Percentiles rank a stretch among this genome's conserved stretches.
phyloP scores from a whole-genome alignment of 768 basidiomycete genomes.

The Boletus bicolor region DNA sequence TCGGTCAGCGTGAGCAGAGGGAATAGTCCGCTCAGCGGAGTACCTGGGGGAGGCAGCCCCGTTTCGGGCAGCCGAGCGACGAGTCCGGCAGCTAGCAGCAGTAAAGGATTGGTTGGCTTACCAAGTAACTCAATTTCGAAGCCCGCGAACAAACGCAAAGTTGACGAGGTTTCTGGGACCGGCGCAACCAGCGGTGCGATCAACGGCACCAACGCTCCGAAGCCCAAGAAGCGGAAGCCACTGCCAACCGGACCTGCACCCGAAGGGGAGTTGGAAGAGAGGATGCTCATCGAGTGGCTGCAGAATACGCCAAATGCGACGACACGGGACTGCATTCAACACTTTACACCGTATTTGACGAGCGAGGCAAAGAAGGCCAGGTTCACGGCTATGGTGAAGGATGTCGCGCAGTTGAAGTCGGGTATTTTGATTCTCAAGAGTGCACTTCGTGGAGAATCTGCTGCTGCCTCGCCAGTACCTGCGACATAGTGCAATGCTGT shows the following conservation, averaged over 20 bases:
- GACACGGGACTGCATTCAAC: slow-evolving; percentile 75
- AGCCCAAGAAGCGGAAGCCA: slow-evolving; percentile 56
- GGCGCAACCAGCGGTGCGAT: slow-evolving; percentile 6
- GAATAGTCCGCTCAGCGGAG: slow-evolving; percentile 50
- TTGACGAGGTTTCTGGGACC: slow-evolving; percentile 36
- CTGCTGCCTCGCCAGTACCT: slow-evolving; percentile 21
- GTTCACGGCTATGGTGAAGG: slow-evolving; percentile 78
- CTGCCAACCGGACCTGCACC: slow-evolving; percentile 38
- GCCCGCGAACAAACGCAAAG: slow-evolving; percentile 60
- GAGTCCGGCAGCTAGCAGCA: slow-evolving; percentile 28
- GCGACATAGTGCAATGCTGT: slow-evolving; percentile 21
- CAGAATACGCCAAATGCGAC: slow-evolving; percentile 64
- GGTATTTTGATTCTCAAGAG: slow-evolving; percentile 59
- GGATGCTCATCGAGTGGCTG: slow-evolving; percentile 74
- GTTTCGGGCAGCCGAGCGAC: slow-evolving; percentile 35
- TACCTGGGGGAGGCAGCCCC: slow-evolving; percentile 43
- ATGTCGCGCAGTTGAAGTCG: slow-evolving; percentile 70
- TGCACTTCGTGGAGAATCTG: slow-evolving; percentile 34
- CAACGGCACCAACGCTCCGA: slow-evolving; percentile 33
- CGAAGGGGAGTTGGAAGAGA: slow-evolving; percentile 57
- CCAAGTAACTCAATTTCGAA: slow-evolving; percentile 36
- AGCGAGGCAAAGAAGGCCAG: slow-evolving; percentile 65
- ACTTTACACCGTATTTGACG: slow-evolving; percentile 74
- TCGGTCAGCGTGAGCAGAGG: slow-evolving; percentile 46
- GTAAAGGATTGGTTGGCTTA: slow-evolving; percentile 24